A percentile compares a stretch with the other conserved stretches of the same genome.
Evolutionary conservation across 164 flowering plant genomes (phyloP).

Genomic region (Umbilicus rupestris): DNA sequence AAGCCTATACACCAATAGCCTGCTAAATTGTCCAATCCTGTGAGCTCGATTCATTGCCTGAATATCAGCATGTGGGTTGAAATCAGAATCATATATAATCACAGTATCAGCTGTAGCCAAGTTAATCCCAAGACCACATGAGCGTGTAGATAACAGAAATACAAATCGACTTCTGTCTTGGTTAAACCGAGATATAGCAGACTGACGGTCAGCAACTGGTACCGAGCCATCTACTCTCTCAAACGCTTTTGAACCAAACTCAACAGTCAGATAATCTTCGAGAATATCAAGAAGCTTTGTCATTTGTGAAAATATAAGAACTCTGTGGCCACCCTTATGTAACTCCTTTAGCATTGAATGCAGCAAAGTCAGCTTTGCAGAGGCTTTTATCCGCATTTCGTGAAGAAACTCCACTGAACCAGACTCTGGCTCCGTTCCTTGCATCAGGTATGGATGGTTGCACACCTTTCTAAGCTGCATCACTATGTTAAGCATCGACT

Average conservation of each 20-base stretch:
- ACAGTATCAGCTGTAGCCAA: conserved; percentile 99
- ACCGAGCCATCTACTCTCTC: conserved; percentile 99
- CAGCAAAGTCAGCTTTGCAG: conserved; percentile 85
- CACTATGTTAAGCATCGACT: conserved; percentile 94
- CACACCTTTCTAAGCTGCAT: conserved; percentile 98
- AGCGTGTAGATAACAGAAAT: conserved; percentile 84
- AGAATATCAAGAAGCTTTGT: conserved; percentile 98
- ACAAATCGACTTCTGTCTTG: conserved; percentile 94
- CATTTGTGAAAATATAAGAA: conserved; percentile 97
- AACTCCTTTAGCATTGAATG: conserved; percentile 90
- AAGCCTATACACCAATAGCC: conserved; percentile 92
- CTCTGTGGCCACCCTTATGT: conserved; percentile 80
- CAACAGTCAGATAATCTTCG: conserved; percentile 82
- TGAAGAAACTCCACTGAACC: conserved; percentile 92
- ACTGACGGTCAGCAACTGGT: conserved; percentile 85
- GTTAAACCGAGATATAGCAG: conserved; percentile 89
- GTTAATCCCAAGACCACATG: conserved; percentile 99
- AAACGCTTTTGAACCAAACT: conserved; percentile 86
- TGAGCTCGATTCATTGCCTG: conserved; percentile 99
- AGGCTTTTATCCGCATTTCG: conserved; percentile 98
- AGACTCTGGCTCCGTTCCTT: conserved; percentile 96
- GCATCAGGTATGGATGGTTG: conserved; percentile 98
- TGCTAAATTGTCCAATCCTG: conserved; percentile 92
- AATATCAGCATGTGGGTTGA: conserved; percentile 98
- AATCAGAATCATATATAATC: conserved; percentile 96